Evolutionary conservation across 371 early-diverging fungal species (phyloP).

Genomic region (Apophysomyces variabilis): DNA sequence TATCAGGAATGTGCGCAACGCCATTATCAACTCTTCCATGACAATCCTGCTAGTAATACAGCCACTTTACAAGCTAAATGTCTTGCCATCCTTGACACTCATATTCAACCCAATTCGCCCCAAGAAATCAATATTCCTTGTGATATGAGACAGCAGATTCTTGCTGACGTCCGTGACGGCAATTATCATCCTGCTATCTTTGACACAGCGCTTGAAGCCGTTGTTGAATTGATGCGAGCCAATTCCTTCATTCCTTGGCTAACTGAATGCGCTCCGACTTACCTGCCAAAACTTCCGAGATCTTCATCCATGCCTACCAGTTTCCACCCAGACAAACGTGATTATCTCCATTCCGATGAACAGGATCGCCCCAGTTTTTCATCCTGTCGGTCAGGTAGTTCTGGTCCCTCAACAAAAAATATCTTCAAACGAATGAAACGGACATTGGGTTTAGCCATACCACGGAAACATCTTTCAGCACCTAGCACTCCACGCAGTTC

Average conservation of each 20-base stretch:
- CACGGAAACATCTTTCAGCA: not conserved
- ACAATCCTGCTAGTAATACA: no score
- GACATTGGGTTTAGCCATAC: not conserved
- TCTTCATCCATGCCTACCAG: constrained; percentile 4
- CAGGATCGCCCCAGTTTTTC: constrained; percentile 3
- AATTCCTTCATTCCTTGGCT: constrained; percentile 53
- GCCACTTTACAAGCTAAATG: constrained; percentile 17
- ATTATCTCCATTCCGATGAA: not conserved
- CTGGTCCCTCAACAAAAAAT: not conserved
- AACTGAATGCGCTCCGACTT: constrained; percentile 10
- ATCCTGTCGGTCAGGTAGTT: not conserved
- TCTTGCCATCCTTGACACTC: constrained; percentile 31
- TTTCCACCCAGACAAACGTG: constrained; percentile 1
- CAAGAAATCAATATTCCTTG: constrained; percentile 58
- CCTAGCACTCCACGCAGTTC: constrained; percentile 2
- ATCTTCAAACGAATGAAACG: constrained; percentile 9
- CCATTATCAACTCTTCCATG: constrained; percentile 11
- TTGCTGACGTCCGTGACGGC: constrained; percentile 28
- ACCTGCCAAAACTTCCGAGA: constrained; percentile 5
- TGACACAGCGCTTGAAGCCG: constrained; percentile 39
- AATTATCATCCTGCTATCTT: constrained; percentile 38
- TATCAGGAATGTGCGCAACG: constrained; percentile 21
- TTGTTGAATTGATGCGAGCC: constrained; percentile 51
- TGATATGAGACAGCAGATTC: constrained; percentile 47
- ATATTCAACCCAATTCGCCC: constrained; percentile 48